A percentile compares a stretch with the other conserved stretches of the same genome.
Conservation (phyloP, 1,284 basidiomycete species). For the Xerocomus amazonicus region DNA sequence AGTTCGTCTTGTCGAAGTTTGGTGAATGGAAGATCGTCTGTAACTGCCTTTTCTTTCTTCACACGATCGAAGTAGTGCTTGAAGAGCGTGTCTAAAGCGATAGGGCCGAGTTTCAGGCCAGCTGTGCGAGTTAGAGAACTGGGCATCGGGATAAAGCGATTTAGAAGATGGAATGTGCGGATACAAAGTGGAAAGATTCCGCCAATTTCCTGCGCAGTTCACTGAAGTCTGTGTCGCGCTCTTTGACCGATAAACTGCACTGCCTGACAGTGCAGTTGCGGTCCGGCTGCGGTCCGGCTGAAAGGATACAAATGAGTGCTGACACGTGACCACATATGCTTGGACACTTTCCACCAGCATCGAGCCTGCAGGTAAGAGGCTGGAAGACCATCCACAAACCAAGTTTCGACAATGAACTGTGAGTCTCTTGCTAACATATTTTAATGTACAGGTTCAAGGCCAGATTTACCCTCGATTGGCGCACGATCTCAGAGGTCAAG, state of each 20-base stretch:
- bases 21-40: conserved; percentile 28
- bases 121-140: conserved; percentile 59
- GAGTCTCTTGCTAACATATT: not conserved
- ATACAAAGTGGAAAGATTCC: not conserved
- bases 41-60: conserved; percentile 40
- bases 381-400: not conserved
- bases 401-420: not conserved
- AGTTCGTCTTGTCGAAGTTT: conserved; percentile 71
- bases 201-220: not conserved
- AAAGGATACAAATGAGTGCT: too few relatives aligned
- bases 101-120: conserved; percentile 65
- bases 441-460: not conserved
- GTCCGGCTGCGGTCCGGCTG: not conserved
- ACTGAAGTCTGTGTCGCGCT: not conserved
- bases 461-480: not conserved
- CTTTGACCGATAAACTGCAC: not conserved
- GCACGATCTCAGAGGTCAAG: not conserved
- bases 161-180: not conserved
- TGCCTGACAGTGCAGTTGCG: not conserved
- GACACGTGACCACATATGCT: too few relatives aligned
- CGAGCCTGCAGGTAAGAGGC: not conserved
- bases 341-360: not conserved
- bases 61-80: conserved; percentile 77
- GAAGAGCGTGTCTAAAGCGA: conserved; percentile 75
- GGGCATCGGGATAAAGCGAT: conserved; percentile 22